Evolutionary conservation across 2,329 filamentous ascomycete species (phyloP).

Genomic region (Didymella exigua): DNA sequence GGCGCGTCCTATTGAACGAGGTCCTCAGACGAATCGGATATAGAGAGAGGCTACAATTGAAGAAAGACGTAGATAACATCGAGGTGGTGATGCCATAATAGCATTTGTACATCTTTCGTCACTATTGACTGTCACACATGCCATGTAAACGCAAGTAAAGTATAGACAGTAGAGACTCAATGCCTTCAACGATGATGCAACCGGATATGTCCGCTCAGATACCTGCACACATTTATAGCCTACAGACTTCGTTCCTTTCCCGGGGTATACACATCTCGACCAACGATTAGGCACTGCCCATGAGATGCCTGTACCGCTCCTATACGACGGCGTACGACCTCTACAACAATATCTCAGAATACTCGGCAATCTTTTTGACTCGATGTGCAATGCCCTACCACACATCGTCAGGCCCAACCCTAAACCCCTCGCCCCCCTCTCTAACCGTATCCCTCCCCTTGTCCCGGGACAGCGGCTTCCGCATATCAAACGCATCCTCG

Average conservation of each 20-base stretch:
- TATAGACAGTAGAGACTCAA: too few species aligned
- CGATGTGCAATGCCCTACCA: too few species aligned
- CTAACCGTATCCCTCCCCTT: slow-evolving; percentile 75
- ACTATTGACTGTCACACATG: not conserved
- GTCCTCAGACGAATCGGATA: not conserved
- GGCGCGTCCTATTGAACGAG: not conserved
- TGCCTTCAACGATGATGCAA: too few species aligned
- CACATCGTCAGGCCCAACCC: slow-evolving; percentile 83
- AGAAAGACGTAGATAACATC: not conserved
- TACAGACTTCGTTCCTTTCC: not conserved
- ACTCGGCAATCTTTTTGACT: not conserved
- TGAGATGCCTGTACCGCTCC: too few species aligned
- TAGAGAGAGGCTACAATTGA: not conserved
- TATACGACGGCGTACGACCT: too few species aligned
- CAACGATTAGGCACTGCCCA: too few species aligned
- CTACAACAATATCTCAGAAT: too few species aligned
- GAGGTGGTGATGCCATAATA: not conserved
- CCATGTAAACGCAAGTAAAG: not conserved
- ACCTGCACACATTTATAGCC: too few species aligned
- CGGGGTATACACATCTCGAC: not conserved
- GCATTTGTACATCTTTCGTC: not conserved
- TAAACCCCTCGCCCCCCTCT: slow-evolving; percentile 77
- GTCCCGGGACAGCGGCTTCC: slow-evolving; percentile 86
- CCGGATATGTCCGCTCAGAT: too few species aligned
- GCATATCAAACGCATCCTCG: slow-evolving; percentile 97